Evolutionary conservation across 306 rosid species (phyloP), one percentile per base, ranked within the genome.

Genomic region (Crataegus laevigata): DNA sequence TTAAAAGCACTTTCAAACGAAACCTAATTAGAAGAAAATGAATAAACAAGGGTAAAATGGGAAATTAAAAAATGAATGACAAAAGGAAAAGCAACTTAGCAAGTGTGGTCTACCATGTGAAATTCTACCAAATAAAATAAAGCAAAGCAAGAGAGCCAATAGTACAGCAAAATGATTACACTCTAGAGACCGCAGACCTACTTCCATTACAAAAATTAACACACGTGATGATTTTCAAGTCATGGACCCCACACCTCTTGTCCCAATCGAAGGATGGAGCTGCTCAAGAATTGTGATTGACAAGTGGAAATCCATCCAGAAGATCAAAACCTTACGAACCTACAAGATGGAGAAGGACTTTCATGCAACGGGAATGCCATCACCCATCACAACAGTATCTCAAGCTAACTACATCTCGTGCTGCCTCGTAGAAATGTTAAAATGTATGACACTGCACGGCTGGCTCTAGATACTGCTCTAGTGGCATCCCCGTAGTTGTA

Each of bases 61-160:
- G 34, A 32, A 47, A 47, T n/a, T 8, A 10, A 13, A 24, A 28
- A n/a, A 10, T 13, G 3, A 38, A 8, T 1, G 24, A 38, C 22
- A 22, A 7, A 21, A 8, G 47, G 17, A 62, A 34, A 22, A 24
- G 66, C 40, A 51, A 30, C 55, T 7, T 17, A 24, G 58, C 40
- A 51, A 30, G 55, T 11, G 68, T 64, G 80, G 61, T 64, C 80
- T 15, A 34, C 77, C 77, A 79, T 66, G 78, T 79, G 82, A 72
- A 19, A 59, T 29, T 5, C 59, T 29, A 72, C 72, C 69, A 15
- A 11, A n/a, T 10, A 36, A 36, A 65, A 19, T 34, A 34, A 10
- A 29, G 6, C 6, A 17, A 30, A 63, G 22, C 18, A 58, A 15
- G 17, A 34, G 4, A 9, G 66, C 17, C 75, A 71, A 72, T 57